Evolutionary conservation across 2,329 filamentous ascomycete species (phyloP), one percentile per base, ranked within the genome.

Genomic region (Ophiostoma himal-ulmi): DNA sequence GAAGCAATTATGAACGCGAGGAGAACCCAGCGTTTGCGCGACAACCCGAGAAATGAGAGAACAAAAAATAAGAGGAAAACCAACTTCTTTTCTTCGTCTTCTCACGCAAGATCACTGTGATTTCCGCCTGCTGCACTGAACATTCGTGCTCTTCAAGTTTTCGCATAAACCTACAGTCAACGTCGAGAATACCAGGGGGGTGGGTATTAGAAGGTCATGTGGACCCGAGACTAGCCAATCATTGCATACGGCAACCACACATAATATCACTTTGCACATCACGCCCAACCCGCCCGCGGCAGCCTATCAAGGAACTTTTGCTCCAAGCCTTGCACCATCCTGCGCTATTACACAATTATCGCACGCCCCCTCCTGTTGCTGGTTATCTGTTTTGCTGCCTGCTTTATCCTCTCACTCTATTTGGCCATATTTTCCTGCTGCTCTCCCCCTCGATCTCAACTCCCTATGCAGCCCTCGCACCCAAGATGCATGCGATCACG

Each of bases 181-280:
- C 30, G 66, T 68, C 67, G 57, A 34, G 11, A 41, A 36, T n/a
- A 34, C 34, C 48, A 52, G 62, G 69, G 54, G 65, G 71, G 71
- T 73, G 73, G 73, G 71, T 70, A 71, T 67, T 64, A 68, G 60
- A 41, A 64, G 71, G 72, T 73, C 72, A 73, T 60, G 68, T 72
- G 72, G 52, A 54, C 65, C 30, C 5, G 1, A 1, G 3, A 17
- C 37, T 22, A 30, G 22, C 72, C 71, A 73, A 73, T 73, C 69
- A 71, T 48, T 67, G 62, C 54, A 14, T 10, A 39, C 26, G 65
- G 66, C 11, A 60, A 22, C 57, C 44, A 66, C 71, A 71, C 71
- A 37, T 67, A 14, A 37, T 67, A 14, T 30, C 22, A 14, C n/a
- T 22, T 41, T 68, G 39, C 65, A 20, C 70, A 66, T 69, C 37